Base-by-base conservation (phyloP, 2,329 filamentous ascomycete species). In the Apiospora saccharicola region DNA sequence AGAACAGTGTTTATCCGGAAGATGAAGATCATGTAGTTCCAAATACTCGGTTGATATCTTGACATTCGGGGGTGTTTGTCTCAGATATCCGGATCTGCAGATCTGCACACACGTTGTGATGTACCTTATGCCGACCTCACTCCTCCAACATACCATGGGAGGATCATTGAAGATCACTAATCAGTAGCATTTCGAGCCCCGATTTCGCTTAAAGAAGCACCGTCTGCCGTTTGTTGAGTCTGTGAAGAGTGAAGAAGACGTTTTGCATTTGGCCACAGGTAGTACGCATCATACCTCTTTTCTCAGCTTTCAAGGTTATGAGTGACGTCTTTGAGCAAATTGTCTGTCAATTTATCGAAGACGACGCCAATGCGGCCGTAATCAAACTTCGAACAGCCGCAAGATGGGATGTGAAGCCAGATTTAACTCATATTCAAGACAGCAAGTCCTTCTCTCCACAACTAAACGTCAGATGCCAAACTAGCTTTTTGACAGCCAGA, bases 1-100 rank as follows among this genome's bases (percentile, higher is more conserved):
- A 64, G 10, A 30, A 6, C 34, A 22, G 19, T 41, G 10, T 64
- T n/a, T n/a, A 19, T 34, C 34, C 14, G 19, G 19, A 41, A 37
- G 10, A 14, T 41, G 19, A 41, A n/a, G 30, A 64, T 64, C 19
- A 41, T 22, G 22, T 64, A 64, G 57, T 61, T 61, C 53, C 30
- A 37, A 37, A 61, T 61, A 61, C 30, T 26, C 6, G 57, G 34
- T 61, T 37, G 51, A 22, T 30, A 61, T 64, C 57, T 64, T 64
- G 57, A 64, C 34, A 64, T 41, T 41, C 14, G 57, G 19, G 19
- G 19, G 2, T 41, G 57, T 41, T 64, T 64, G 57, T 64, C 57
- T 64, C 57, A 64, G 57, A 64, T 64, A 64, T 24, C 57, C 30
- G 19, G 57, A 64, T 24, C 57, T 64, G 34, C 57, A 64, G 57